phyloP scores from a whole-genome alignment of 805 yeast species.

The Pichia scutulata region DNA sequence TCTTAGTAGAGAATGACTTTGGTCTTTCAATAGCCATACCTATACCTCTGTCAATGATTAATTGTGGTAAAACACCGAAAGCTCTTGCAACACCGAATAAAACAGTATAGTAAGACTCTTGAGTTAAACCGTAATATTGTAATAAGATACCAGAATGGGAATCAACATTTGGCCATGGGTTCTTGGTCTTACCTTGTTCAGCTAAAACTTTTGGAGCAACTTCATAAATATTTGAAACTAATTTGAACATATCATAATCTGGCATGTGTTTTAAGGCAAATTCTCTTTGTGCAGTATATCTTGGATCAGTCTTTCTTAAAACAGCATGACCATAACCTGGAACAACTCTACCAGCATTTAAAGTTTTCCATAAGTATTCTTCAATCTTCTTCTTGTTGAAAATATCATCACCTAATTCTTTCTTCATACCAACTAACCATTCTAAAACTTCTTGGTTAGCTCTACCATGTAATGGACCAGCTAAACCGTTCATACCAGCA shows the following conservation, averaged over 20 bases:
- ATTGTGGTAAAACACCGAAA: conserved; percentile 77
- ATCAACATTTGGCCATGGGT: conserved; percentile 91
- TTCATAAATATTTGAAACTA: conserved; percentile 69
- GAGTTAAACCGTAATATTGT: conserved; percentile 80
- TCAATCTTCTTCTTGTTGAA: conserved; percentile 61
- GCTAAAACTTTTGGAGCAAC: conserved; percentile 77
- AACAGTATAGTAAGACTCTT: conserved; percentile 78
- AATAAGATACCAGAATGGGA: conserved; percentile 80
- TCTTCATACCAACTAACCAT: conserved; percentile 64
- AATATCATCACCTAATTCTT: conserved; percentile 57
- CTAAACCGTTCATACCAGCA: conserved; percentile 79
- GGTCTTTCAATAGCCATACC: conserved; percentile 85
- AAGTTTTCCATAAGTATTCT: conserved; percentile 70
- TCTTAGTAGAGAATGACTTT: conserved; percentile 89
- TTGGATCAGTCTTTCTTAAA: conserved; percentile 81
- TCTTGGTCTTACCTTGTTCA: conserved; percentile 83
- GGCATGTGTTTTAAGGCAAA: conserved; percentile 71
- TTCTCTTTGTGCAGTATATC: conserved; percentile 80
- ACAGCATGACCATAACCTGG: conserved; percentile 91
- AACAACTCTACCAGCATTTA: conserved; percentile 76
- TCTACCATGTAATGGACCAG: conserved; percentile 84
- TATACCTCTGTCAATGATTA: conserved; percentile 75
- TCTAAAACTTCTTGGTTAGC: conserved; percentile 84
- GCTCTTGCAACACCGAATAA: conserved; percentile 84
- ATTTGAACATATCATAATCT: conserved; percentile 69